Evolutionary conservation across 2,329 filamentous ascomycete species (phyloP).

Genomic region (Ophiostoma ulmi): DNA sequence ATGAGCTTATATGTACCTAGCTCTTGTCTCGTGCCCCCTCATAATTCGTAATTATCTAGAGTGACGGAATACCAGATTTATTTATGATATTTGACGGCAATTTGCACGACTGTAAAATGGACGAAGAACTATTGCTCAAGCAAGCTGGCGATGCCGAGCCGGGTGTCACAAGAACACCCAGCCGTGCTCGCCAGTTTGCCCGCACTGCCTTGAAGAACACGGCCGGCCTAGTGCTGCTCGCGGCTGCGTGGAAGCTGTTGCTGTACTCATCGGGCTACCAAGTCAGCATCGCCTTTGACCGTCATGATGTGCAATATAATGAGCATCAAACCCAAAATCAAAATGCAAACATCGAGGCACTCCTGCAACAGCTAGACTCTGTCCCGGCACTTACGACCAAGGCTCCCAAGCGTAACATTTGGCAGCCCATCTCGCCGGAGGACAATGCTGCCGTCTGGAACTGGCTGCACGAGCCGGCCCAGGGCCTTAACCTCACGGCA

Average conservation of each 20-base stretch:
- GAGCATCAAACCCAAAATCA: background rate
- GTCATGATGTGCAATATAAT: background rate
- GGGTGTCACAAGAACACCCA: background rate
- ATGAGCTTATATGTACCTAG: slow-evolving; percentile 2
- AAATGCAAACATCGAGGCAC: background rate
- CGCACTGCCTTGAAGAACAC: slow-evolving; percentile 2
- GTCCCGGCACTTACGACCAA: slow-evolving; percentile 14
- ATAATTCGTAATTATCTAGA: background rate
- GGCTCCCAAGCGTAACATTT: slow-evolving; percentile 40
- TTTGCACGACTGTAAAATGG: background rate
- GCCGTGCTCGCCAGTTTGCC: slow-evolving; percentile 11
- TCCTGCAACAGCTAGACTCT: slow-evolving; percentile 9
- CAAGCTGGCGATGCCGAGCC: slow-evolving; percentile 7
- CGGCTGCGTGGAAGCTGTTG: slow-evolving; percentile 12
- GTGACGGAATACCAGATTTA: background rate
- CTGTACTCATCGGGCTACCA: slow-evolving; percentile 8
- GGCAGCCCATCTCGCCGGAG: slow-evolving; percentile 39
- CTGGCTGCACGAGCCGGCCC: slow-evolving; percentile 38
- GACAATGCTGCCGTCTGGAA: slow-evolving; percentile 43
- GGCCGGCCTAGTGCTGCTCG: slow-evolving; percentile 6
- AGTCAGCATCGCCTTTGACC: slow-evolving; percentile 5
- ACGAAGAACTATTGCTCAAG: slow-evolving; percentile 12
- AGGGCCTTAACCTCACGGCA: slow-evolving; percentile 43
- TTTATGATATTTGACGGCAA: background rate
- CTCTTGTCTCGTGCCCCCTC: background rate